phyloP scores from a whole-genome alignment of 768 basidiomycete species.

The Termitomyces sp. region DNA sequence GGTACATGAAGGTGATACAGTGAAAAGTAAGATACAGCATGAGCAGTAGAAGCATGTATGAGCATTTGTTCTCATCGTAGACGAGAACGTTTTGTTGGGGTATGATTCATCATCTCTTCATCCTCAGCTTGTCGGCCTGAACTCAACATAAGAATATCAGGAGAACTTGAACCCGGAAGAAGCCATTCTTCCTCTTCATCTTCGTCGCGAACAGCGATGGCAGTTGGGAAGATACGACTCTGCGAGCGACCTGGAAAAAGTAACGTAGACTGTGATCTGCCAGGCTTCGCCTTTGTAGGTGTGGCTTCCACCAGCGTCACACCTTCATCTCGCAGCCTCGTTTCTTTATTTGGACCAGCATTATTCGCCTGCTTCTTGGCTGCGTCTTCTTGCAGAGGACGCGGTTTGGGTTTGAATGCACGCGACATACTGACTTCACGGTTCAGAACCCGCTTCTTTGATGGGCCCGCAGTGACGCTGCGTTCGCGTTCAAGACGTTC shows the following conservation, averaged over 20 bases:
- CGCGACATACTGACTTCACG: constrained; percentile 78
- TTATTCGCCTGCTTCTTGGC: constrained; percentile 8
- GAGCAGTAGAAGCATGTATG: background rate
- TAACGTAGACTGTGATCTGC: constrained; percentile 7
- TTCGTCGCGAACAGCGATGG: constrained; percentile 1
- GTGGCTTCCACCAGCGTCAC: constrained; percentile 52
- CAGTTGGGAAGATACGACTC: constrained; percentile 4
- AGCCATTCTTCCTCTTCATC: constrained; percentile 34
- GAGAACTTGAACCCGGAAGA: constrained; percentile 40
- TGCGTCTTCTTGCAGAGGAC: constrained; percentile 13
- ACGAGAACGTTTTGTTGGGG: constrained; percentile 11
- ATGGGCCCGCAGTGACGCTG: constrained; percentile 24
- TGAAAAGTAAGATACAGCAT: background rate
- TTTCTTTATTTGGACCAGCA: background rate
- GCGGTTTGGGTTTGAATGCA: constrained; percentile 43
- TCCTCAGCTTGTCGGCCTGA: constrained; percentile 1
- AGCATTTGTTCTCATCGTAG: constrained; percentile 1
- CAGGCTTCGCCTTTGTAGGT: constrained; percentile 28
- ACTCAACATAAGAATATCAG: constrained; percentile 31
- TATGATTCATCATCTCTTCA: constrained; percentile 4
- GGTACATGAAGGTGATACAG: background rate
- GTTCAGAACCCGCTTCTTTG: constrained; percentile 51
- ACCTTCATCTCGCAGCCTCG: constrained; percentile 22
- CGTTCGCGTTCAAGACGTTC: constrained; percentile 39
- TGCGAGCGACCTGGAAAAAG: constrained; percentile 6